Conservation (phyloP, 2,329 filamentous ascomycete species). For the Calonectria ilicicola region DNA sequence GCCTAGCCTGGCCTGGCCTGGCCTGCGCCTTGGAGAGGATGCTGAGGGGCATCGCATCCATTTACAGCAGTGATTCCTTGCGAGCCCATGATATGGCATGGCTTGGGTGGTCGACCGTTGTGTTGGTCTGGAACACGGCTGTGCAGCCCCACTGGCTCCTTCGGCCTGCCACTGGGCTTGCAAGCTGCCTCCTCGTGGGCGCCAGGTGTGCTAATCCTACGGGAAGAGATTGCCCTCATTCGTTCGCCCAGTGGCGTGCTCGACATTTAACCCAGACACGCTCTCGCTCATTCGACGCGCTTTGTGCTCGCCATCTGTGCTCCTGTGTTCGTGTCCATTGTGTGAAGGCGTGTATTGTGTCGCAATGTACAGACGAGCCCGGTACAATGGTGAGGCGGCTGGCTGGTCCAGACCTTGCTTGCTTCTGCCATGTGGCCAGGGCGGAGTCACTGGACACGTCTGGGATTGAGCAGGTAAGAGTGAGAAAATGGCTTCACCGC, state of each 20-base stretch:
- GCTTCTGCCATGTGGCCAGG: not conserved
- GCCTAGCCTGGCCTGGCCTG: not conserved
- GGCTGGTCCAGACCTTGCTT: not conserved
- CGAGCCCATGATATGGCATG: not conserved
- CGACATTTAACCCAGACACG: not conserved
- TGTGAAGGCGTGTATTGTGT: not conserved
- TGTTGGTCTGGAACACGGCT: not conserved
- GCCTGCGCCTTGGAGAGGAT: not conserved
- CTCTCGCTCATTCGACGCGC: not conserved
- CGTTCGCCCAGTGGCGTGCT: not conserved
- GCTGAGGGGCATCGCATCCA: not conserved
- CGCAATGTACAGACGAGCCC: not conserved
- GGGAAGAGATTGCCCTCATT: not conserved
- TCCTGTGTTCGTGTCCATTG: not conserved
- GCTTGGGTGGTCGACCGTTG: not conserved
- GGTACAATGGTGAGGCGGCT: not conserved
- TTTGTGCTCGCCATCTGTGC: not conserved
- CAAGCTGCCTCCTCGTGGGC: not conserved
- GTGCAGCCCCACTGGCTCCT: not conserved
- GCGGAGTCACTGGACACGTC: not conserved
- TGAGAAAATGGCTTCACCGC: not conserved
- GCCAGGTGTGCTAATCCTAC: not conserved
- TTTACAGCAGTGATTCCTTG: not conserved
- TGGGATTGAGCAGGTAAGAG: not conserved
- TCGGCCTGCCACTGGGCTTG: not conserved